phyloP scores from a whole-genome alignment of 2,329 filamentous ascomycete species.

The Xylariomycetidae sp. region DNA sequence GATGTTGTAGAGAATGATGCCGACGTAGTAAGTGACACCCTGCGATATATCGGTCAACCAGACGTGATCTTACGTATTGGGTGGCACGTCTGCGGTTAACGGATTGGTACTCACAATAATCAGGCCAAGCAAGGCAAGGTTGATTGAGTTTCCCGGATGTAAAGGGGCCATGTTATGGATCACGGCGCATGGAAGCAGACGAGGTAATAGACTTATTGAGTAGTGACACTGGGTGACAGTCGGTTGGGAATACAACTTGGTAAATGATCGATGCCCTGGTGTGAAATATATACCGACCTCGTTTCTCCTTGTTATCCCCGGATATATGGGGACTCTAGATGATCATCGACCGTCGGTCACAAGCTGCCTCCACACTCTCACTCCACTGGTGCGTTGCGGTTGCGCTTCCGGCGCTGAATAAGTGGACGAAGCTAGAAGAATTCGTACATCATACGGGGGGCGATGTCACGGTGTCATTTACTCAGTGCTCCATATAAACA shows the following conservation, averaged over 20 bases:
- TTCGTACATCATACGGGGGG: too few relatives aligned
- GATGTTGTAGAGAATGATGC: constrained; percentile 19
- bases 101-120: constrained; percentile 7
- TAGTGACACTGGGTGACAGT: background rate
- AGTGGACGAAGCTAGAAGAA: too few relatives aligned
- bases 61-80: constrained; percentile 1
- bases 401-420: too few relatives aligned
- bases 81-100: background rate
- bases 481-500: too few relatives aligned
- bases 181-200: background rate
- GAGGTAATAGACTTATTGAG: background rate
- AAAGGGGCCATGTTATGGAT: constrained; percentile 8
- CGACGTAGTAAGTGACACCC: constrained; percentile 14
- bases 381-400: too few relatives aligned
- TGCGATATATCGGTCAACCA: constrained; percentile 4
- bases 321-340: too few relatives aligned
- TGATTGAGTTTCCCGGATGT: background rate
- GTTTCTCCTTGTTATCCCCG: too few relatives aligned
- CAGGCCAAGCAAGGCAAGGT: constrained; percentile 5
- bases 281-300: too few relatives aligned
- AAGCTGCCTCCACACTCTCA: too few relatives aligned
- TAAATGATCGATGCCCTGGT: too few relatives aligned
- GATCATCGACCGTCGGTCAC: too few relatives aligned
- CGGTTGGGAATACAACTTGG: background rate
- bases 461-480: too few relatives aligned